A percentile compares a stretch with the other conserved stretches of the same genome.
Conservation (phyloP, 345 rosid genomes). For the Lepidium didymum region DNA sequence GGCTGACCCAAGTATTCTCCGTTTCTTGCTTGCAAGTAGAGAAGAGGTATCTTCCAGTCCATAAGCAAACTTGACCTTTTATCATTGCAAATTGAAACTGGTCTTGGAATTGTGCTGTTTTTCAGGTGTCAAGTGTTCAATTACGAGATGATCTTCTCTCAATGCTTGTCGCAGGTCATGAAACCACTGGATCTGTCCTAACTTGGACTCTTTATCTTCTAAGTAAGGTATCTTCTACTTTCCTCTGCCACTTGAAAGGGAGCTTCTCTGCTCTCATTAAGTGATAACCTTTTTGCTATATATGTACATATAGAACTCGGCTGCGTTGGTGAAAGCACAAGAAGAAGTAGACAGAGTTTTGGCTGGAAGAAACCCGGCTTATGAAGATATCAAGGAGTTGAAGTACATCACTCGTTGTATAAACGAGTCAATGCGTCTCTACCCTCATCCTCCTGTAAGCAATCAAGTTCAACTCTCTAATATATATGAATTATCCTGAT, state of each 20-base stretch:
- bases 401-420: conserved; percentile 83
- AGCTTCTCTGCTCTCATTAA: neutral
- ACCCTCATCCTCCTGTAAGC: conserved; percentile 97
- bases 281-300: too few relatives aligned
- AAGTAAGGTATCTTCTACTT: conserved; percentile 58
- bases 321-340: conserved; percentile 65
- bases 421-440: conserved; percentile 84
- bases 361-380: conserved; percentile 63
- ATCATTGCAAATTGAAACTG: neutral
- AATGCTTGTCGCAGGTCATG: conserved; percentile 96
- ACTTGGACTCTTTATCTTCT: conserved; percentile 96
- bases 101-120: neutral
- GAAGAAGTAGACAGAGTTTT: conserved; percentile 84
- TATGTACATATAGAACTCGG: conserved; percentile 34
- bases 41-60: conserved; percentile 55
- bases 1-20: conserved; percentile 83
- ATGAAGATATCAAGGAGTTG: conserved; percentile 67
- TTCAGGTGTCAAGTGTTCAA: conserved; percentile 77
- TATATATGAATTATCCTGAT: neutral
- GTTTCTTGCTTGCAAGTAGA: conserved; percentile 91
- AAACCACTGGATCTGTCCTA: conserved; percentile 92
- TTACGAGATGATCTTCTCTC: conserved; percentile 90
- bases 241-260: neutral
- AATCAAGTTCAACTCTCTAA: conserved; percentile 3
- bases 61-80: neutral